Conservation (phyloP, 306 rosid species). For the Astragalus glycyphyllos region DNA sequence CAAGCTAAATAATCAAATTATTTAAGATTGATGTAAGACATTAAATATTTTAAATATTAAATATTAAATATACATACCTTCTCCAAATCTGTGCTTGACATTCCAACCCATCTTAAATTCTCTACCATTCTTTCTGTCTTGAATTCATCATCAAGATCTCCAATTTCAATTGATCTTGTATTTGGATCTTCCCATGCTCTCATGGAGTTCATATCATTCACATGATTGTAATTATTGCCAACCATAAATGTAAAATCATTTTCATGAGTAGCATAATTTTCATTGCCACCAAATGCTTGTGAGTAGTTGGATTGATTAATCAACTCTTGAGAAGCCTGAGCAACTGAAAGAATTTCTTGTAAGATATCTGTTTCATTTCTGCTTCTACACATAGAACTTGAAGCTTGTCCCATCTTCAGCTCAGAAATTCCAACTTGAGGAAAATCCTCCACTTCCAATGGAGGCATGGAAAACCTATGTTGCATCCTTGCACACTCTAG, state of each 20-base stretch:
- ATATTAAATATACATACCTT: conserved; percentile 57
- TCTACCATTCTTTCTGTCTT: conserved; percentile 59
- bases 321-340: conserved; percentile 81
- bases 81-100: conserved; percentile 67
- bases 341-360: conserved; percentile 93
- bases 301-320: conserved; percentile 58
- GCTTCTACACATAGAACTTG: conserved; percentile 40
- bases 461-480: conserved; percentile 82
- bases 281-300: conserved; percentile 53
- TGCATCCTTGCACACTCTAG: conserved; percentile 97
- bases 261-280: conserved; percentile 43
- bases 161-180: conserved; percentile 61
- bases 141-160: conserved; percentile 62
- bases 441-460: conserved; percentile 73
- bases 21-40: neutral
- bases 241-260: conserved; percentile 76
- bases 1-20: neutral
- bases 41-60: neutral
- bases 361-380: conserved; percentile 65
- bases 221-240: conserved; percentile 48
- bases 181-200: conserved; percentile 67
- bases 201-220: conserved; percentile 48
- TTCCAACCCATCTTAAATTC: conserved; percentile 90
- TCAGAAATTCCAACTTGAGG: conserved; percentile 62
- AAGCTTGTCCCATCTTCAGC: conserved; percentile 54